These are phyloP conservation scores for Besnoitia besnoiti DNA, from an alignment of 169 alveolate genomes.

Conservation along the genomic window DNA sequence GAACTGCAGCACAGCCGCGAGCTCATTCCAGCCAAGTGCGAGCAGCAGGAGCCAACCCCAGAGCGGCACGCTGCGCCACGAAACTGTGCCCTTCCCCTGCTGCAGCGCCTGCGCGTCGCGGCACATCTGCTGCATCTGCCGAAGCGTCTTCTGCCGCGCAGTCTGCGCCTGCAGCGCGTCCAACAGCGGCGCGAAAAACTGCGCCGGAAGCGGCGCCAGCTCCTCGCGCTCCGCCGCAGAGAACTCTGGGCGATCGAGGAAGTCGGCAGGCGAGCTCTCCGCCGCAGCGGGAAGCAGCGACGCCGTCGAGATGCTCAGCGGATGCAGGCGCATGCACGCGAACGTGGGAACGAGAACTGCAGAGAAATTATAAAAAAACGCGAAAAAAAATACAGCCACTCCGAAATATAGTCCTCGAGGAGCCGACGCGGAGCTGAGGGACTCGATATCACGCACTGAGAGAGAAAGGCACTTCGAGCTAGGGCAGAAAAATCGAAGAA, in stretches of 20 bases:
- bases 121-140: slow-evolving; percentile 56
- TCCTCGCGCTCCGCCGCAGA: neutral
- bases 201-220: slow-evolving; percentile 4
- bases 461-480: too few species aligned
- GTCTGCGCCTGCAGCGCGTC: slow-evolving; percentile 35
- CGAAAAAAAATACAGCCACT: neutral
- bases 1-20: slow-evolving; percentile 14
- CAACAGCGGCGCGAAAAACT: slow-evolving; percentile 27
- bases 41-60: slow-evolving; percentile 62
- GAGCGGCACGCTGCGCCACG: slow-evolving; percentile 57
- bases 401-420: neutral
- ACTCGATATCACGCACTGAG: too few species aligned
- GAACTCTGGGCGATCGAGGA: neutral
- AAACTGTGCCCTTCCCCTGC: slow-evolving; percentile 34
- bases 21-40: slow-evolving; percentile 56
- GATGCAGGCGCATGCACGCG: slow-evolving; percentile 44
- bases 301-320: neutral
- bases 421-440: too few species aligned
- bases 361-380: neutral
- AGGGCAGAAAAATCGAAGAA: too few species aligned
- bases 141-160: slow-evolving; percentile 25
- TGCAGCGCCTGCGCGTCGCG: slow-evolving; percentile 63
- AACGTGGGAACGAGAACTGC: slow-evolving; percentile 38
- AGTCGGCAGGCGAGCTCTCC: neutral
- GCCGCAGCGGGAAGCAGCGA: slow-evolving; percentile 3